Evolutionary conservation across 805 yeast species (phyloP).

Genomic region (Kurtzmaniella cleridarum): DNA sequence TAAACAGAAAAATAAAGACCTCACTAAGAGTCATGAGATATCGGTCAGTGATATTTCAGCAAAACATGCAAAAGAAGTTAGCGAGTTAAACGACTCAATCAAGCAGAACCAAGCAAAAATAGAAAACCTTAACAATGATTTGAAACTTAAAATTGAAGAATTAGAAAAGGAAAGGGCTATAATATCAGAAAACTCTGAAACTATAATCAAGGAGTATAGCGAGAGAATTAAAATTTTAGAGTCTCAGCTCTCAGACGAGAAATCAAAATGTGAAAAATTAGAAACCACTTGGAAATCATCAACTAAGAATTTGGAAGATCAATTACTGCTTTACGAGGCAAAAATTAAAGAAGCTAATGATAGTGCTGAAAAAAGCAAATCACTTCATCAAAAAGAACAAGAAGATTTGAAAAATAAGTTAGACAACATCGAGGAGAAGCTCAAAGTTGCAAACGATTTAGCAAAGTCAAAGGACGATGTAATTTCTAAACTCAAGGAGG

Average conservation of each 20-base stretch:
- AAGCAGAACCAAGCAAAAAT: constrained; percentile 23
- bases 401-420: not conserved
- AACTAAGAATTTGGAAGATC: constrained; percentile 5
- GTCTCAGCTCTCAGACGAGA: constrained; percentile 14
- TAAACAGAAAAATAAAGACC: no score
- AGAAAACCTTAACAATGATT: constrained; percentile 20
- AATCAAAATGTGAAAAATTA: constrained; percentile 10
- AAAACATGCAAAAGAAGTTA: constrained; percentile 15
- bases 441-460: not conserved
- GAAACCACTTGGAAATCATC: not conserved
- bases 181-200: constrained; percentile 45
- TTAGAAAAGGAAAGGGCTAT: constrained; percentile 48
- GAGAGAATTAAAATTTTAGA: constrained; percentile 42
- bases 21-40: no score
- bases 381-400: not conserved
- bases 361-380: not conserved
- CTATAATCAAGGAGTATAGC: constrained; percentile 43
- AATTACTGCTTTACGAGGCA: not conserved
- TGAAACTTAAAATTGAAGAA: constrained; percentile 35
- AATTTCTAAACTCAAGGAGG: not conserved
- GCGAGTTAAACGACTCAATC: constrained; percentile 10
- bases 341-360: not conserved
- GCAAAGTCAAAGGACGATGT: not conserved
- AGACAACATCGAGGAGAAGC: not conserved
- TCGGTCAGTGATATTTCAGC: no score